These are phyloP conservation scores for Boletellus dicymbophilus DNA, from an alignment of 1,284 basidiomycete genomes.

Conservation along the genomic window DNA sequence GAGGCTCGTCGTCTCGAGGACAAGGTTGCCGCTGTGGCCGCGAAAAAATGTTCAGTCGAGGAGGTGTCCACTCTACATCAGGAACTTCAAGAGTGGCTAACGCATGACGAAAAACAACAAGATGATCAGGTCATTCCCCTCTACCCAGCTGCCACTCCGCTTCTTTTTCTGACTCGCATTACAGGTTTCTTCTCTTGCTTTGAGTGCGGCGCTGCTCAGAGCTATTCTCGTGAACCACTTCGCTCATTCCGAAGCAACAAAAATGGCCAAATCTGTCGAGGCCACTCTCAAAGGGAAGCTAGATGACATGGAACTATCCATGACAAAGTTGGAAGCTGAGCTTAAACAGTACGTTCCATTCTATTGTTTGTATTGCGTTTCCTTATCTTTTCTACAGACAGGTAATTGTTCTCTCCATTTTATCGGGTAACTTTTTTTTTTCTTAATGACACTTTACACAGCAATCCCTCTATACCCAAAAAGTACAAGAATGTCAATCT, in stretches of 20 bases:
- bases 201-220: slow-evolving; percentile 68
- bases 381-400: slow-evolving; percentile 33
- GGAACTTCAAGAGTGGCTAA: slow-evolving; percentile 73
- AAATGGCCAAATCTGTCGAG: slow-evolving; percentile 61
- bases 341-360: slow-evolving; percentile 60
- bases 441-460: slow-evolving; percentile 30
- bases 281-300: slow-evolving; percentile 59
- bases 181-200: slow-evolving; percentile 63
- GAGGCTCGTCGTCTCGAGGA: slow-evolving; percentile 71
- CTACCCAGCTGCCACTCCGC: slow-evolving; percentile 37
- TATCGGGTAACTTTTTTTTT: slow-evolving; percentile 3
- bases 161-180: slow-evolving; percentile 12
- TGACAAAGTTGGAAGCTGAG: slow-evolving; percentile 64
- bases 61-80: slow-evolving; percentile 73
- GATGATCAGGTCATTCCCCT: slow-evolving; percentile 57
- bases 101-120: slow-evolving; percentile 49
- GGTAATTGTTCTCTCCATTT: slow-evolving; percentile 17
- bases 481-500: slow-evolving; percentile 67
- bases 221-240: slow-evolving; percentile 80
- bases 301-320: slow-evolving; percentile 59
- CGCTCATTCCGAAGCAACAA: slow-evolving; percentile 72
- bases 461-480: slow-evolving; percentile 63
- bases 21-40: slow-evolving; percentile 73
- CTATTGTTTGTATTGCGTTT: slow-evolving; percentile 11
- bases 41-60: slow-evolving; percentile 84